phyloP scores from a whole-genome alignment of 2,329 filamentous ascomycete species.

The Xylariales sp. region DNA sequence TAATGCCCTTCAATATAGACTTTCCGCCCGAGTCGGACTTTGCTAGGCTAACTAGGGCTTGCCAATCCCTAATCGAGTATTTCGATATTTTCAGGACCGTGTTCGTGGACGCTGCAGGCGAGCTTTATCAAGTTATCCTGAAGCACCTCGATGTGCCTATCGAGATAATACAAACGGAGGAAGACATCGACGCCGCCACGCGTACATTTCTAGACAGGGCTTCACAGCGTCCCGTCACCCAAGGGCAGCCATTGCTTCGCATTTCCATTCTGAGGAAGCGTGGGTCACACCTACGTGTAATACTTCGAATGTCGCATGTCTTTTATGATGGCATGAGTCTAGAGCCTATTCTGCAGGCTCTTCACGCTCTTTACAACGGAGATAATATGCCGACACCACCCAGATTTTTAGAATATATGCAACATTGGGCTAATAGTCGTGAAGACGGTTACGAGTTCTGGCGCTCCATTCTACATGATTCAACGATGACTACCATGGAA shows the following conservation, averaged over 20 bases:
- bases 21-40: constrained; percentile 27
- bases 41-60: constrained; percentile 12
- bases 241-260: constrained; percentile 23
- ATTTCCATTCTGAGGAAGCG: constrained; percentile 25
- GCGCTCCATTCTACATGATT: constrained; percentile 24
- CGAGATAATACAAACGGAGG: constrained; percentile 25
- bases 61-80: constrained; percentile 23
- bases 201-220: constrained; percentile 10
- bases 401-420: constrained; percentile 24
- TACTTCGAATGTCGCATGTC: constrained; percentile 28
- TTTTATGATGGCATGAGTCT: constrained; percentile 30
- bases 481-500: constrained; percentile 28
- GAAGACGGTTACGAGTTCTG: constrained; percentile 30
- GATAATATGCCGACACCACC: neutral
- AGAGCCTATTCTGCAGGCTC: constrained; percentile 18
- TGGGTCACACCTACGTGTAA: constrained; percentile 12
- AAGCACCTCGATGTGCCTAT: constrained; percentile 29
- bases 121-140: constrained; percentile 28
- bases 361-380: constrained; percentile 29
- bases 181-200: constrained; percentile 23
- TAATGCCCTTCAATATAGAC: constrained; percentile 27
- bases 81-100: constrained; percentile 33
- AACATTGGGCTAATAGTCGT: constrained; percentile 23
- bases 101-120: constrained; percentile 21
- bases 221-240: constrained; percentile 17